Evolutionary conservation across 2,329 filamentous ascomycete genomes (phyloP).

Genomic region (Malbranchea zuffiana): DNA sequence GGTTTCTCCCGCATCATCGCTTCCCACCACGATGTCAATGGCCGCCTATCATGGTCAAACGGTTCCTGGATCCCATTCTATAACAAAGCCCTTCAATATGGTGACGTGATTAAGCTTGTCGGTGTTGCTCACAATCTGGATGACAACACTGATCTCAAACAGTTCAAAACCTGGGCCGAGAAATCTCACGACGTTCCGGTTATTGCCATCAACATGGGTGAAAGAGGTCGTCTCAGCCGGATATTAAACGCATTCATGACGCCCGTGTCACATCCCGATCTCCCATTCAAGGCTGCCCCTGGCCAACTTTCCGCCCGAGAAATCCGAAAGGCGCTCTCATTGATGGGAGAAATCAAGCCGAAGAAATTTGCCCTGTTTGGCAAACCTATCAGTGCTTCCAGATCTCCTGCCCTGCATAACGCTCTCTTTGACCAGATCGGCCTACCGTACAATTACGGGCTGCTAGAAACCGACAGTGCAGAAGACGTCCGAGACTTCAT

Average conservation of each 20-base stretch:
- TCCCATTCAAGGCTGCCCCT: slow-evolving; percentile 89
- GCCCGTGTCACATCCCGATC: slow-evolving; percentile 75
- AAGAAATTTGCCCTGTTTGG: slow-evolving; percentile 82
- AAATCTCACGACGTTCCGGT: slow-evolving; percentile 66
- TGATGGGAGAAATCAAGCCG: slow-evolving; percentile 66
- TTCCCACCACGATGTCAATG: slow-evolving; percentile 82
- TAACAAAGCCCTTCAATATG: slow-evolving; percentile 79
- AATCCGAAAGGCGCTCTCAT: slow-evolving; percentile 64
- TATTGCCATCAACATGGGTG: slow-evolving; percentile 94
- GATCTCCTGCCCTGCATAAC: slow-evolving; percentile 85
- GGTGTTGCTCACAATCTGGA: slow-evolving; percentile 64
- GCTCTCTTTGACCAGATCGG: slow-evolving; percentile 64
- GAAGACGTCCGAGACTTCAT: slow-evolving; percentile 55
- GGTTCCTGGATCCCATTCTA: slow-evolving; percentile 87
- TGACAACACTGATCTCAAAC: slow-evolving; percentile 76
- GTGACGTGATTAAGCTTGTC: slow-evolving; percentile 89
- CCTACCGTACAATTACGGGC: slow-evolving; percentile 70
- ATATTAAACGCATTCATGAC: slow-evolving; percentile 90
- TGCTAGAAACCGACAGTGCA: slow-evolving; percentile 60
- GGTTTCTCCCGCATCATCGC: slow-evolving; percentile 76
- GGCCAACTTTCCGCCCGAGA: slow-evolving; percentile 86
- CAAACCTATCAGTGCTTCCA: slow-evolving; percentile 67
- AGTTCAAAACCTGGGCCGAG: slow-evolving; percentile 68
- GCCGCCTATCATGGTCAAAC: slow-evolving; percentile 73
- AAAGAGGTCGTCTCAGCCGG: slow-evolving; percentile 73